Base-by-base conservation (phyloP, 139 green algal genomes). In the Chlamydomonas eustigma region DNA sequence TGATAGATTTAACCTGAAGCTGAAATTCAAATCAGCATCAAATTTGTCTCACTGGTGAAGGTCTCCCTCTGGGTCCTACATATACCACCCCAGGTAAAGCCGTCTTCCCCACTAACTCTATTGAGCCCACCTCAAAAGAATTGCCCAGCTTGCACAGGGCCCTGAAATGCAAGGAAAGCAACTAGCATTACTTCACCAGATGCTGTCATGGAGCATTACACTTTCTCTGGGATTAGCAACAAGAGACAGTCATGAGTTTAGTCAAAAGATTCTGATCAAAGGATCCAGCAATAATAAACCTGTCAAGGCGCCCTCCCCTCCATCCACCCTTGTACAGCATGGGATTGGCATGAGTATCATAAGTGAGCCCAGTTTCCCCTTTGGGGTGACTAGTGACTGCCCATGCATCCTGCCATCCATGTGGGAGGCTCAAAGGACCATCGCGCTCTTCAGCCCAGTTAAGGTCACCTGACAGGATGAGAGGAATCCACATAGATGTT, bases 371-470 rank as follows among this genome's bases (percentile, higher is more conserved):
- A 36, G 78, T 58, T 6, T 88, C 70, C 18, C 64, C 76, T 4
- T 77, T 50, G 25, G 77, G 65, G n/a, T n/a, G n/a, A n/a, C n/a
- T n/a, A 24, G 83, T 22, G 32, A 72, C 6, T 18, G 39, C 30
- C 78, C 78, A 90, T 1, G 73, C 82, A 68, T 89, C 86, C 3
- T 39, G 66, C 86, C 86, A 91, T 31, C 82, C 79, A 50, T 39
- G 30, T 0, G 80, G 78, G 28, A 91, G 72, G 1, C 71, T 80
- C 4, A 69, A 50, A 2, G 34, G 24, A 2, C 83, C 87, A 58
- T 91, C 82, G 4, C 77, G 12, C 24, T 76, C 76, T 51, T 78
- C 80, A 3, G 35, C 30, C 84, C 84, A 90, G 78, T 90, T 90
- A 67, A 88, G 83, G 72, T 91, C 87, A 18, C 87, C 87, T 67